Base-by-base conservation (phyloP, 1,284 basidiomycete genomes). In the Filobasidium uniguttulatum region DNA sequence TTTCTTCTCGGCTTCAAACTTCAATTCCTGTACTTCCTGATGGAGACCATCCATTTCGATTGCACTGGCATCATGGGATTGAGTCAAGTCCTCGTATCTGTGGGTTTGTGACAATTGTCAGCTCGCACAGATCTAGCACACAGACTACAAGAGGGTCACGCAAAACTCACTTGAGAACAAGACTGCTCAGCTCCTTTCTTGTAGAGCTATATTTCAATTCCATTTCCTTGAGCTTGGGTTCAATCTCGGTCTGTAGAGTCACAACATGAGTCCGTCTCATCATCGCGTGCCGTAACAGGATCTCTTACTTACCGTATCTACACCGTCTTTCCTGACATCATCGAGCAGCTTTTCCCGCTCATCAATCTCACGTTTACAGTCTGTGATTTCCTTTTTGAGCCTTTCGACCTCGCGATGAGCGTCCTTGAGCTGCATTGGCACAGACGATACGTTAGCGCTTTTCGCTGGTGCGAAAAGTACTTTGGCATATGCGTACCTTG, bases 131-230 rank as follows among this genome's bases (percentile, higher is more conserved):
- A n/a, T n/a, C n/a, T n/a, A n/a, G n/a, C n/a, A n/a, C n/a, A n/a
- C n/a, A n/a, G n/a, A n/a, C n/a, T n/a, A n/a, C 20, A 8, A 38
- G 36, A 8, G 36, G 8, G 20, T 8, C 19, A 10, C 19, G 19
- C 36, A n/a, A n/a, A 17, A 43, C 40, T 29, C 6, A 43, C 40
- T 43, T 43, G 40, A 26, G 29, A 3, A 43, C 40, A 9, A 43
- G 26, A 43, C 29, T 26, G 40, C 40, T 43, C 40, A 43, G 29
- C 26, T 43, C 40, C 20, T 26, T 23, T 26, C 40, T 26, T 10
- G 40, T 43, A 23, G 40, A 23, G 26, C 40, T 43, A 29, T 43
- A 43, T 26, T 43, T 43, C 22, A 43, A 17, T n/a, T 43, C 40
- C 40, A 43, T 43, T 26, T 43, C 40, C 23, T 43, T 43, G 25